Evolutionary conservation across 2,329 filamentous ascomycete species (phyloP).

Genomic region (Cladobotryum protrusum): DNA sequence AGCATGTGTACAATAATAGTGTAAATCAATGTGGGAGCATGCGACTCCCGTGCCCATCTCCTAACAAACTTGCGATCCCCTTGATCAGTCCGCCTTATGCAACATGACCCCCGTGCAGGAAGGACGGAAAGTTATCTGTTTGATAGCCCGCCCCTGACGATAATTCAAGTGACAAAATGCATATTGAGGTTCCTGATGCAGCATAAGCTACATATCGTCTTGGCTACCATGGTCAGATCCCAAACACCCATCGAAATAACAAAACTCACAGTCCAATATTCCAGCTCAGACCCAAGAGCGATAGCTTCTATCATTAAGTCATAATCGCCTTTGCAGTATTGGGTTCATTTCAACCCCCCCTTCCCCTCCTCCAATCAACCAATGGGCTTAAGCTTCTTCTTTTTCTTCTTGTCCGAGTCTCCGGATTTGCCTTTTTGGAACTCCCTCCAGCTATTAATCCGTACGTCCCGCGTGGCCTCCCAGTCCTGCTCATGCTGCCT

Average conservation of each 20-base stretch:
- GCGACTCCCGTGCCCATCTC: slow-evolving; percentile 27
- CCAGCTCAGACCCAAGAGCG: neutral
- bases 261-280: slow-evolving; percentile 25
- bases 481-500: slow-evolving; percentile 90
- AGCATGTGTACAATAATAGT: slow-evolving; percentile 28
- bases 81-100: too few relatives aligned
- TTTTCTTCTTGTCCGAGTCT: slow-evolving; percentile 51
- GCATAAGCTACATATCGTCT: neutral
- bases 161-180: too few relatives aligned
- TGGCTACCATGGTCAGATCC: slow-evolving; percentile 23
- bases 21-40: slow-evolving; percentile 19
- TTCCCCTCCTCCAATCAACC: slow-evolving; percentile 31
- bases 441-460: slow-evolving; percentile 89
- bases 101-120: too few relatives aligned
- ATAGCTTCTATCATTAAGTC: too few relatives aligned
- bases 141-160: too few relatives aligned
- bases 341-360: neutral
- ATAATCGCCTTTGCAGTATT: too few relatives aligned
- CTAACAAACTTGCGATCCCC: slow-evolving; percentile 13
- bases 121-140: too few relatives aligned
- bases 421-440: slow-evolving; percentile 70
- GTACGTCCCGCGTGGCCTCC: slow-evolving; percentile 85
- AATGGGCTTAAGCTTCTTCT: slow-evolving; percentile 65
- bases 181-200: too few relatives aligned
- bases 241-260: slow-evolving; percentile 21